Base-by-base conservation (phyloP, 768 basidiomycete species). In the Termitomyces sp. region DNA sequence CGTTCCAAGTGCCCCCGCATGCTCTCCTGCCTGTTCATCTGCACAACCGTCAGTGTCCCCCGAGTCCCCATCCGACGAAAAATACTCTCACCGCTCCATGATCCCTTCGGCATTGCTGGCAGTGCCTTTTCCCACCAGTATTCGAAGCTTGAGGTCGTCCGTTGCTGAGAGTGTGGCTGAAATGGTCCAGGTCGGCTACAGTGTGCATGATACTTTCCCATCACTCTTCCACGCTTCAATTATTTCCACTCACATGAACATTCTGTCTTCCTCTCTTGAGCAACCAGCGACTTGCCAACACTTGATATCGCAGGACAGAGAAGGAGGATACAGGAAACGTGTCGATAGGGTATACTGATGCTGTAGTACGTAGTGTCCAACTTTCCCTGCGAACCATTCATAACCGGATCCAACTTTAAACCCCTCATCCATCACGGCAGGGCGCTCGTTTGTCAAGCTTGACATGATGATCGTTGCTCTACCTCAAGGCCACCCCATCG, bases 41-140 rank as follows among this genome's bases (percentile, higher is more conserved):
- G 57, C n/a, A 57, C 44, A 57, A 58, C 51, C 36, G 22, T 51
- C 27, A 52, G 56, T 41, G 43, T 24, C 47, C 59, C 67, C 27
- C 24, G n/a, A 65, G 53, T 61, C 63, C 20, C 61, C 56, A 56
- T 16, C 9, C 5, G 5, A 66, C 60, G 64, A 66, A 62, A 32
- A 47, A 54, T 22, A 27, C n/a, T 48, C 56, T 56, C 36, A 52
- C 54, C 60, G 22, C 41, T 44, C 46, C 46, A 56, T 46, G 43
- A 43, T 44, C 59, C 61, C 41, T 57, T 59, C 22, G 69, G 72
- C 69, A 75, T 68, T 27, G 71, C 70, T 22, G 76, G 71, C 16
- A 70, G 67, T 1, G 74, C 72, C 55, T 77, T 77, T 64, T 76
- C 72, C 63, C 61, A 64, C 60, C 63, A 60, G 46, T 54, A 48